Evolutionary conservation across 768 basidiomycete species (phyloP), one percentile per base, ranked within the genome.

Genomic region (Pleurotus tuber-regium): DNA sequence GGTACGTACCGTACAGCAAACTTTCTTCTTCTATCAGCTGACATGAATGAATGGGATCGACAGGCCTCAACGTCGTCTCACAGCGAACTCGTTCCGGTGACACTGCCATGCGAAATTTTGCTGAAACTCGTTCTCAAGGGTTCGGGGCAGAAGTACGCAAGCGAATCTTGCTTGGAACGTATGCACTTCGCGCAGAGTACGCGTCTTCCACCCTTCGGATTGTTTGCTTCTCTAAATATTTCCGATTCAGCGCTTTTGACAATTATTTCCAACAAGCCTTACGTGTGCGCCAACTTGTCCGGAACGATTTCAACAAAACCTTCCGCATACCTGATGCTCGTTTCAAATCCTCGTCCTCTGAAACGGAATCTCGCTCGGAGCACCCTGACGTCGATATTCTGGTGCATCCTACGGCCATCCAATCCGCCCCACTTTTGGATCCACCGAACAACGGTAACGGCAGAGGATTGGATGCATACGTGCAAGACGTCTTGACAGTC

Each of bases 201-300:
- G 89, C 70, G 16, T 44, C 50, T 43, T 5, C 4, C 23, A 26
- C 28, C 40, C 21, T 36, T 3, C 6, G 25, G 29, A 42, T 40
- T 23, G 40, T 43, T 33, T 26, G 12, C 24, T 41, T 43, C 19
- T 10, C 14, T 33, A 5, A 29, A 39, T 55, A 21, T 46, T 14
- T 42, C 3, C 50, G 36, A 28, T 33, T 5, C 59, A 98, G 93
- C 52, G 93, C 93, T n/a, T 98, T 94, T 62, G 89, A 98, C 69
- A 98, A 96, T 62, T 98, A 96, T 66, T 99, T 93, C 64, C 76
- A 98, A 4, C 92, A 96, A 71, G 95, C 96, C 0, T 87, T 92
- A 55, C 78, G 83, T 26, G 80, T 98, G 8, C 84, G 96, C 1
- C 76, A 78, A 43, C 69, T 79, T 6, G 72, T 99, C 46, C 79